Percentiles rank a stretch among this genome's conserved stretches.
These are phyloP conservation scores for Calonectria pseudoturangicola DNA, from an alignment of 2,329 filamentous ascomycete species.

Conservation along the genomic window DNA sequence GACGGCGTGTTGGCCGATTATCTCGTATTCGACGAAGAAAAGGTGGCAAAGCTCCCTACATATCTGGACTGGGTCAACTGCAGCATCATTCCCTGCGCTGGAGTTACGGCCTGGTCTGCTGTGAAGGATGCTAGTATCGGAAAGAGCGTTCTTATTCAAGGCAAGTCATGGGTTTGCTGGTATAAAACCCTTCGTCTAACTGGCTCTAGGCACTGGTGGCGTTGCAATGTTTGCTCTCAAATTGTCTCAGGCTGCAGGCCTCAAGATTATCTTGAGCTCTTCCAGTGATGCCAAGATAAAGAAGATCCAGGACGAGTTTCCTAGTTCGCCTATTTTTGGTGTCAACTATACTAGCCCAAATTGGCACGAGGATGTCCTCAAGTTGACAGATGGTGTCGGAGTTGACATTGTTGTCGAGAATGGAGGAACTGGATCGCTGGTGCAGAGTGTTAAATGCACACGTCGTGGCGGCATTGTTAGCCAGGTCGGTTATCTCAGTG, in stretches of 20 bases:
- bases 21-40: constrained; percentile 63
- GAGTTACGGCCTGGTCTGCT: constrained; percentile 66
- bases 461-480: constrained; percentile 64
- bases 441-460: constrained; percentile 63
- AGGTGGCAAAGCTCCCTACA: constrained; percentile 59
- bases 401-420: constrained; percentile 70
- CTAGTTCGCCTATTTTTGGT: constrained; percentile 64
- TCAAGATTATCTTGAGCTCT: constrained; percentile 70
- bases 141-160: constrained; percentile 66
- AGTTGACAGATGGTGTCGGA: constrained; percentile 64
- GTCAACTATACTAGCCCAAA: constrained; percentile 70
- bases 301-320: constrained; percentile 61
- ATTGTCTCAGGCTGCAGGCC: constrained; percentile 70
- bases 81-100: constrained; percentile 64
- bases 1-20: constrained; percentile 65
- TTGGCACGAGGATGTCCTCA: constrained; percentile 67
- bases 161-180: constrained; percentile 40
- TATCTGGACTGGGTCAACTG: constrained; percentile 62
- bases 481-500: constrained; percentile 64
- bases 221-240: constrained; percentile 63
- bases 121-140: constrained; percentile 62
- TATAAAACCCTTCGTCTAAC: not conserved
- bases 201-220: constrained; percentile 61
- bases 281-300: constrained; percentile 70
- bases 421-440: constrained; percentile 61